Base-by-base conservation (phyloP, 257 asterid species). In the Nicotiana tabacum region DNA sequence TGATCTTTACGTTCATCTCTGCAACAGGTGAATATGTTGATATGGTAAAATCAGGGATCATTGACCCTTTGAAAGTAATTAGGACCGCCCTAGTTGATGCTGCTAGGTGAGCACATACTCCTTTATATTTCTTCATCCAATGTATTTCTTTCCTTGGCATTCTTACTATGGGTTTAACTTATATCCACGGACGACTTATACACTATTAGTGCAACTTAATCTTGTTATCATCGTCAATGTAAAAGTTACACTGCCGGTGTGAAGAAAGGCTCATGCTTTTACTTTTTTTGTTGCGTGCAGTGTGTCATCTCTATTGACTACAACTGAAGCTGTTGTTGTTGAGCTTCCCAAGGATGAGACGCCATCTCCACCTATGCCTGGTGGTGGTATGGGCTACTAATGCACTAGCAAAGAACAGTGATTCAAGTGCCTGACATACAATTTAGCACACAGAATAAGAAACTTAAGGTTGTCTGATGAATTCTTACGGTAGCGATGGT, bases 81-180 rank as follows among this genome's bases (percentile, higher is more conserved):
- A 90, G 95, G 83, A 91, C 95, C 17, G 95, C 93, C 8, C 84
- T 91, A 58, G 90, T 88, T 13, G 92, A 91, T 82, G 93, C 95
- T 74, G 93, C 95, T 43, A 90, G 94, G 94, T 91, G 76, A 78
- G 81, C 55, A 32, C 37, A 72, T 9, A 46, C 79, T 7, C 57
- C 32, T 35, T 0, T 3, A 6, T 55, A 21, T 29, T 61, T 48
- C 1, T 3, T 18, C 56, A 3, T 9, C 16, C 17, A 39, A 13
- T 30, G 2, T 17, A 17, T 68, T 18, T 79, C 18, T 58, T 48
- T 9, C 7, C 21, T 43, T 11, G 15, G 5, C 2, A 5, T 9
- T 7, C 81, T 29, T 11, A 11, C 4, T 21, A 3, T 70, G 21
- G 10, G 43, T 43, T 70, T 43, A n/a, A 43, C 78, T 39, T 43